phyloP scores from a whole-genome alignment of 2,329 filamentous ascomycete genomes.

The Ploettnerulaceae sp. region DNA sequence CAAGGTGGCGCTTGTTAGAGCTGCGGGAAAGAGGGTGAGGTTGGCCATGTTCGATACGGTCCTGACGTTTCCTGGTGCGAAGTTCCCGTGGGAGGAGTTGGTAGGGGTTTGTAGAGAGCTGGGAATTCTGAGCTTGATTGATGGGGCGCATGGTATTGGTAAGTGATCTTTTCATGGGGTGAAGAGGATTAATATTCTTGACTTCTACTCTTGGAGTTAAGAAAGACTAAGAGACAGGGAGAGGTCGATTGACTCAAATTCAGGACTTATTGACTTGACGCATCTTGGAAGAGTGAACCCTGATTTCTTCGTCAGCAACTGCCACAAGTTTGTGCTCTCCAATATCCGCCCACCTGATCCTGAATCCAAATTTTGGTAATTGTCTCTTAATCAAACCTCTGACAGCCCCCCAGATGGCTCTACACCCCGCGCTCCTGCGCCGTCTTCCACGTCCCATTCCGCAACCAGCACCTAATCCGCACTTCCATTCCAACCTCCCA shows the following conservation, averaged over 20 bases:
- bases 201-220: no score
- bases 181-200: no score
- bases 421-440: constrained; percentile 76
- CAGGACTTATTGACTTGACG: constrained; percentile 56
- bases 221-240: no score
- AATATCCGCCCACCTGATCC: not conserved
- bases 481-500: constrained; percentile 76
- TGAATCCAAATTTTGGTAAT: not conserved
- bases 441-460: constrained; percentile 71
- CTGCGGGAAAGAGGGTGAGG: constrained; percentile 56
- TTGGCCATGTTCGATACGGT: constrained; percentile 79
- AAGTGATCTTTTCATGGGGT: not conserved
- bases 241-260: no score
- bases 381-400: constrained; percentile 1
- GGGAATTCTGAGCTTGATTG: constrained; percentile 67
- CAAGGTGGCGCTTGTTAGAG: constrained; percentile 47
- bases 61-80: constrained; percentile 69
- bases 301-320: constrained; percentile 85
- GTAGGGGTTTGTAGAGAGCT: constrained; percentile 58
- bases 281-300: constrained; percentile 62
- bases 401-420: constrained; percentile 56
- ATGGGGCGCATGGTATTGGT: constrained; percentile 80
- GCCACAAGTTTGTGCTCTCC: constrained; percentile 71
- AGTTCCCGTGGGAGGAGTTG: constrained; percentile 71
- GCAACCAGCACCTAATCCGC: constrained; percentile 72